Conservation (phyloP, 345 rosid species). For the Xanthoceras sorbifolium region DNA sequence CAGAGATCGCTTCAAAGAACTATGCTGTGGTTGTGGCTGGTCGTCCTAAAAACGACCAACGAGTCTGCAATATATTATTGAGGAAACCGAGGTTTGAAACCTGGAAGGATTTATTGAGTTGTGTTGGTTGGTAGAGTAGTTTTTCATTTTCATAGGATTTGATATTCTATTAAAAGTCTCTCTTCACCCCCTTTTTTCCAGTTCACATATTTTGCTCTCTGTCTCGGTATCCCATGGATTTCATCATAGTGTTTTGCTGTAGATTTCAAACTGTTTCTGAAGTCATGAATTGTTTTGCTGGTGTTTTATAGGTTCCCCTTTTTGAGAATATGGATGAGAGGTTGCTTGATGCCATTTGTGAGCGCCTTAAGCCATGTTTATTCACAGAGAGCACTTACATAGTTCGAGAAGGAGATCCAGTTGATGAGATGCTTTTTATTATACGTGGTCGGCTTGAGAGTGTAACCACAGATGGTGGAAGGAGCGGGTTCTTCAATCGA, state of each 20-base stretch:
- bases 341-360: slow-evolving; percentile 93
- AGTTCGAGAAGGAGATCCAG: slow-evolving; percentile 97
- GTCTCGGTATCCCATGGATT: not conserved
- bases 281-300: slow-evolving; percentile 11
- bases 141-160: not conserved
- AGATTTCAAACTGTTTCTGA: too few species aligned
- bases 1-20: too few species aligned
- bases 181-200: not conserved
- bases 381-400: slow-evolving; percentile 76
- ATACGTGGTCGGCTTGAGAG: slow-evolving; percentile 97
- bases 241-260: not conserved
- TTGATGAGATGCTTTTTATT: slow-evolving; percentile 94
- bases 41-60: too few species aligned
- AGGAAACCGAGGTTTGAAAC: too few species aligned
- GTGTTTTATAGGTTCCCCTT: slow-evolving; percentile 67
- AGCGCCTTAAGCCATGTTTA: slow-evolving; percentile 82
- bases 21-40: too few species aligned
- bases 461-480: slow-evolving; percentile 92
- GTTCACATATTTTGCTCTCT: not conserved
- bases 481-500: slow-evolving; percentile 92
- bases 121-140: not conserved
- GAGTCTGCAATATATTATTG: too few species aligned
- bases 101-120: not conserved
- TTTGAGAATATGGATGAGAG: slow-evolving; percentile 96
- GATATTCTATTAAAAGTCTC: not conserved